Evolutionary conservation across 306 rosid genomes (phyloP), one percentile per base, ranked within the genome.

Genomic region (Prunus dulcis): DNA sequence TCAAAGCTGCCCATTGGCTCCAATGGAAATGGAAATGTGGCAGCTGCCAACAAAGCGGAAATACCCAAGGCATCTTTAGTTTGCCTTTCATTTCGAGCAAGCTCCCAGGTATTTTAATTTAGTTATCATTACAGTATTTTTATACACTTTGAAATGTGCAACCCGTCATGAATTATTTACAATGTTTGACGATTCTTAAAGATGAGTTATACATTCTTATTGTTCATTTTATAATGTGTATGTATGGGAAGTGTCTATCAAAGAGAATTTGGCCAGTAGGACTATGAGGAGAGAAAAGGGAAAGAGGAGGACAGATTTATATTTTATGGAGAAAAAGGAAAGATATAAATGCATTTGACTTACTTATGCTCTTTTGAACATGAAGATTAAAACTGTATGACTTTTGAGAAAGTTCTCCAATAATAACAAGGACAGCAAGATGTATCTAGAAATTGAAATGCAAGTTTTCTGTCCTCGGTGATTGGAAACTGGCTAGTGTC

Each of bases 61-160:
- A 69, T 86, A 64, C 92, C 91, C 15, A 87, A 76, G 79, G 97
- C 93, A 55, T 77, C 97, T 71, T 83, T 95, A 74, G 34, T 90
- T 20, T 89, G 97, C 73, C 92, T 95, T 80, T 80, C 90, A 68
- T 95, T 95, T 85, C 94, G 97, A 72, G 93, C 93, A 78, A 90
- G 60, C 89, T 87, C 97, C 41, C 88, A 85, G 97, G 97, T 91
- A 77, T 65, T 10, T 52, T 64, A 49, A 64, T 79, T 18, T 17
- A 49, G 66, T 62, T 55, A 17, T 84, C 51, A 4, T 0, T 28
- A 0, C 25, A 43, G 22, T 27, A 12, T 51, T 27, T 60, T 7
- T 38, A 64, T 34, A 30, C 23, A 6, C 2, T 56, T 19, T 53
- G 18, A 18, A 41, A 19, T 1, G 67, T 4, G 6, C 4, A 34